Evolutionary conservation across 2,329 filamentous ascomycete genomes (phyloP).

Genomic region (Penicillium sp.): DNA sequence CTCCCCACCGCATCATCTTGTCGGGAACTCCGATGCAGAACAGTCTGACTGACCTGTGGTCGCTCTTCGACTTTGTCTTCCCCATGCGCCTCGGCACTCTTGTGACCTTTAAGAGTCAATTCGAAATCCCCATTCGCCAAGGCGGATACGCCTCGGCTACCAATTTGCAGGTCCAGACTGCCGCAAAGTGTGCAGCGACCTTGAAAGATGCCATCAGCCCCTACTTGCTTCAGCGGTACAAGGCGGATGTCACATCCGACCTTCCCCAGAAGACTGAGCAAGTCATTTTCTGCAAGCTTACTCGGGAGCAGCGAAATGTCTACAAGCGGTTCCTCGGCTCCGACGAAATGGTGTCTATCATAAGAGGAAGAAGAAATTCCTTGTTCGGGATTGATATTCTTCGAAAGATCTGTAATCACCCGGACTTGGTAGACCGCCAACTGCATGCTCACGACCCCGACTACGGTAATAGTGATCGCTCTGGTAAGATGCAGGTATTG

Average conservation of each 20-base stretch:
- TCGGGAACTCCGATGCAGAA: conserved; percentile 99
- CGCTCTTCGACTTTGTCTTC: conserved; percentile 94
- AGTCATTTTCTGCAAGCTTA: conserved; percentile 93
- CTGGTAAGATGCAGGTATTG: conserved; percentile 94
- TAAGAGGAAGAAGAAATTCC: conserved; percentile 73
- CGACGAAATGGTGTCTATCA: conserved; percentile 81
- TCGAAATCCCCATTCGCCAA: conserved; percentile 89
- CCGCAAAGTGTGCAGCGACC: conserved; percentile 89
- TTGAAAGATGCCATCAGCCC: conserved; percentile 92
- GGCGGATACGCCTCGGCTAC: conserved; percentile 95
- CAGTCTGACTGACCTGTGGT: conserved; percentile 93
- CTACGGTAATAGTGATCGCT: conserved; percentile 78
- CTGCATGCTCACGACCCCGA: conserved; percentile 60
- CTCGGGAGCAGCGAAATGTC: conserved; percentile 72
- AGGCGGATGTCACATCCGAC: conserved; percentile 90
- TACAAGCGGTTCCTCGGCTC: conserved; percentile 83
- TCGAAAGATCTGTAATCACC: conserved; percentile 97
- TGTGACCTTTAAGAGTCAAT: conserved; percentile 85
- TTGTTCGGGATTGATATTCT: conserved; percentile 89
- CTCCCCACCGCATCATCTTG: conserved; percentile 85
- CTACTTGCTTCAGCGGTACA: conserved; percentile 88
- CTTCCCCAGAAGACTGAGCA: conserved; percentile 95
- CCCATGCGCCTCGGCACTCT: conserved; percentile 93
- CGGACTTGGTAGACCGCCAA: conserved; percentile 77
- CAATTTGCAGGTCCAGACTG: conserved; percentile 91